These are phyloP conservation scores for Xylaria sp. DNA, from an alignment of 2,329 filamentous ascomycete species.

Conservation along the genomic window DNA sequence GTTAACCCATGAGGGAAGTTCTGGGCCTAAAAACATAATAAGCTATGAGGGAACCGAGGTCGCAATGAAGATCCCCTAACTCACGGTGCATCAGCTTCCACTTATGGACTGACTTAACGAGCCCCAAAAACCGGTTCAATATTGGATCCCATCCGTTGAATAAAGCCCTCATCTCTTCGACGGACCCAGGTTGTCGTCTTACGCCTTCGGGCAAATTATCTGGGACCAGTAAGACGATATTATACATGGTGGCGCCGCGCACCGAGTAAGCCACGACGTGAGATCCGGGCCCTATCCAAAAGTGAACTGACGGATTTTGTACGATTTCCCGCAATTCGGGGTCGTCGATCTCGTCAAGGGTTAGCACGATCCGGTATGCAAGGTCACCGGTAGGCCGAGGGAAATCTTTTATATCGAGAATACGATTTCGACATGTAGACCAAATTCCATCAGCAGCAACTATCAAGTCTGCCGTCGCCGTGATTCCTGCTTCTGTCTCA, in stretches of 20 bases:
- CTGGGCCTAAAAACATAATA: conserved; percentile 38
- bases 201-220: conserved; percentile 69
- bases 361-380: conserved; percentile 71
- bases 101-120: conserved; percentile 71
- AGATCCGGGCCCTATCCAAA: conserved; percentile 71
- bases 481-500: conserved; percentile 52
- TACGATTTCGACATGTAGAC: conserved; percentile 65
- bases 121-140: conserved; percentile 54
- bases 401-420: conserved; percentile 57
- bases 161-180: conserved; percentile 69
- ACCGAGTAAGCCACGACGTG: conserved; percentile 74
- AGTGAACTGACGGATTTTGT: conserved; percentile 62
- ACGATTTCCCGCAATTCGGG: conserved; percentile 64
- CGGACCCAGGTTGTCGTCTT: conserved; percentile 61
- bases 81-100: conserved; percentile 73
- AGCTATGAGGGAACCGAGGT: background rate
- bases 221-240: conserved; percentile 73
- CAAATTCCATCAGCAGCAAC: conserved; percentile 73
- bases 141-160: conserved; percentile 75
- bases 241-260: conserved; percentile 68
- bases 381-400: conserved; percentile 71
- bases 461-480: conserved; percentile 64
- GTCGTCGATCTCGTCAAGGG: conserved; percentile 62
- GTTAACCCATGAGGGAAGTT: conserved; percentile 67
- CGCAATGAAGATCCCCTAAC: conserved; percentile 36